Evolutionary conservation across 768 basidiomycete genomes (phyloP).

Genomic region (Boletus coccyginus): DNA sequence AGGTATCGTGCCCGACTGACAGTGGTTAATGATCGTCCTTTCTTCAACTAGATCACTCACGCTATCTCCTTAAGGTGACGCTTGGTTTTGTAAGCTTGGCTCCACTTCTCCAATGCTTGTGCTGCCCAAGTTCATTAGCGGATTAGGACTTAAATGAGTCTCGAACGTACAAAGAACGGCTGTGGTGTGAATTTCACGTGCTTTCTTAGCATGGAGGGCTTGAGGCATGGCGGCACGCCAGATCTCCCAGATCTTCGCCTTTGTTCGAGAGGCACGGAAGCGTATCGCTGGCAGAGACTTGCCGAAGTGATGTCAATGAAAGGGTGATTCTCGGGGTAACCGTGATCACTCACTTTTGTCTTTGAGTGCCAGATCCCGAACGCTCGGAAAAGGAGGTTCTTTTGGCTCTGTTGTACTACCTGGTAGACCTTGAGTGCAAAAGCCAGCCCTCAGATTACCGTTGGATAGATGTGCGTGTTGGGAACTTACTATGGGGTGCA

Average conservation of each 20-base stretch:
- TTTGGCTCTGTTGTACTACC: constrained; percentile 56
- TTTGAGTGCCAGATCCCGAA: constrained; percentile 75
- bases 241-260: constrained; percentile 56
- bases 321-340: not conserved
- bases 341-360: constrained; percentile 52
- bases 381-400: constrained; percentile 59
- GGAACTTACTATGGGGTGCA: constrained; percentile 60
- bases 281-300: constrained; percentile 79
- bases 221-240: constrained; percentile 74
- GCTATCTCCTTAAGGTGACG: constrained; percentile 77
- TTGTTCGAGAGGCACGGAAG: constrained; percentile 62
- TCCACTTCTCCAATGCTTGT: constrained; percentile 64
- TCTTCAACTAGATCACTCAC: constrained; percentile 46
- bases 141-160: not conserved
- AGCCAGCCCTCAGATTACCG: constrained; percentile 2
- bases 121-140: constrained; percentile 28
- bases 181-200: constrained; percentile 57
- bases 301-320: constrained; percentile 8
- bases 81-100: constrained; percentile 64
- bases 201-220: constrained; percentile 61
- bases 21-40: constrained; percentile 26
- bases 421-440: constrained; percentile 34
- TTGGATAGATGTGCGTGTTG: not conserved
- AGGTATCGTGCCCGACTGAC: constrained; percentile 78
- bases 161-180: constrained; percentile 54